Evolutionary conservation across 2,329 filamentous ascomycete genomes (phyloP).

Genomic region (Cercospora sojina): DNA sequence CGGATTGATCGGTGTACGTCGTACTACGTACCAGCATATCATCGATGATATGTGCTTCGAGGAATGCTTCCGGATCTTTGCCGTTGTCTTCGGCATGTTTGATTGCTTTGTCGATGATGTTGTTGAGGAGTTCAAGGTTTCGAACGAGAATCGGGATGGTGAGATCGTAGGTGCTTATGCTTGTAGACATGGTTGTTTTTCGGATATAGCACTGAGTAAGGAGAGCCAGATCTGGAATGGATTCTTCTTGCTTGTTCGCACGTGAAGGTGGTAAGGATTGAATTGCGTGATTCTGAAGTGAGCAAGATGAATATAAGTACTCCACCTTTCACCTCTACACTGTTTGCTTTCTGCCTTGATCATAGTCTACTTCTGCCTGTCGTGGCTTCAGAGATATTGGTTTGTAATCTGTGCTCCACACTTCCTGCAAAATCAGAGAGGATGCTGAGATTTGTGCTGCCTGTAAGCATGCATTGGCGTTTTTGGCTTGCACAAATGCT

Average conservation of each 20-base stretch:
- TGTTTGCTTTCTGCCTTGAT: neutral
- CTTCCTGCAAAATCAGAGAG: neutral
- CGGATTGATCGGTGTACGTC: too few relatives aligned
- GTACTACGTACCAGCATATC: slow-evolving; percentile 52
- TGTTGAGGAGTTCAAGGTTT: slow-evolving; percentile 45
- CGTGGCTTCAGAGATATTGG: neutral
- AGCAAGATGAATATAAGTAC: neutral
- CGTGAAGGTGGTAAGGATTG: neutral
- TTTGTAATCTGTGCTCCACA: neutral
- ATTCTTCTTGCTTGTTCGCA: neutral
- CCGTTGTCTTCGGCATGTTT: slow-evolving; percentile 42
- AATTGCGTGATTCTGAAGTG: slow-evolving; percentile 5
- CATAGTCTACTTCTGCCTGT: neutral
- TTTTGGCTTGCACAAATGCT: neutral
- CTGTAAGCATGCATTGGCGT: neutral
- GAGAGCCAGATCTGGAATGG: neutral
- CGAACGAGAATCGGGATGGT: slow-evolving; percentile 45
- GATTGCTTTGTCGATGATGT: slow-evolving; percentile 49
- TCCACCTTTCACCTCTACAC: neutral
- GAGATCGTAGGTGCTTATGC: slow-evolving; percentile 23
- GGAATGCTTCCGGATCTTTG: slow-evolving; percentile 40
- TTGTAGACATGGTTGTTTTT: neutral
- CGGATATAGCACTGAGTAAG: neutral
- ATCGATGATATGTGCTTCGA: slow-evolving; percentile 45
- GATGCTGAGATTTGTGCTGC: neutral